Evolutionary conservation across 208 protist species (phyloP), one percentile per base, ranked within the genome.

Genomic region (Leishmania amazonensis): DNA sequence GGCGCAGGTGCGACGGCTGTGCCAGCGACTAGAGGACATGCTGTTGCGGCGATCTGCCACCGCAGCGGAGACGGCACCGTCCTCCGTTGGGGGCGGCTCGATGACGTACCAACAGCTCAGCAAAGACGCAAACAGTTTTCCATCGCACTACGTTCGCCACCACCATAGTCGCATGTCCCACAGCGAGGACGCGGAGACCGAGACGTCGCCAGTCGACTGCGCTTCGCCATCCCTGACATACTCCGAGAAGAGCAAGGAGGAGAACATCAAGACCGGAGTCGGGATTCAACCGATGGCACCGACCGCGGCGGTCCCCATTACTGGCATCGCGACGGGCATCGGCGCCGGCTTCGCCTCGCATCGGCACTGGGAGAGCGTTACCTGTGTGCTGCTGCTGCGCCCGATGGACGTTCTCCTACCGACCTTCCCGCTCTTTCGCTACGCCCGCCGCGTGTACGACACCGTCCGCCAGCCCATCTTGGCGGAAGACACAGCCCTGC

Each of bases 391-490:
- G 64, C 79, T 94, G 35, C 79, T 94, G 31, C 85, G 86, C 5
- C 75, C 84, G 28, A 80, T 78, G 73, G 71, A 79, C 15, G 82
- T 85, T 65, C 79, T 85, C 40, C 53, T 67, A 6, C 78, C 80
- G 5, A 80, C 75, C n/a, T 91, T 94, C 62, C 91, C 91, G 6
- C 83, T 94, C 28, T 94, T 94, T 78, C 82, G 87, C 68, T 89
- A 88, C 76, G 89, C 83, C 70, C 78, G 81, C n/a, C 84, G 84
- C 45, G 24, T 84, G 2, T 83, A 76, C 78, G 76, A 78, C 54
- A 82, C 83, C 2, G 78, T 79, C 24, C 24, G 71, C 28, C 65
- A 76, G 42, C 78, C 83, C 7, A 64, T 86, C 47, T 40, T 38
- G 15, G 65, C 75, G 31, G 83, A 81, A 62, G 81, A 85, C 71